phyloP scores from a whole-genome alignment of 1,284 basidiomycete genomes.

The Austroboletus olivaceoglutinosus region DNA sequence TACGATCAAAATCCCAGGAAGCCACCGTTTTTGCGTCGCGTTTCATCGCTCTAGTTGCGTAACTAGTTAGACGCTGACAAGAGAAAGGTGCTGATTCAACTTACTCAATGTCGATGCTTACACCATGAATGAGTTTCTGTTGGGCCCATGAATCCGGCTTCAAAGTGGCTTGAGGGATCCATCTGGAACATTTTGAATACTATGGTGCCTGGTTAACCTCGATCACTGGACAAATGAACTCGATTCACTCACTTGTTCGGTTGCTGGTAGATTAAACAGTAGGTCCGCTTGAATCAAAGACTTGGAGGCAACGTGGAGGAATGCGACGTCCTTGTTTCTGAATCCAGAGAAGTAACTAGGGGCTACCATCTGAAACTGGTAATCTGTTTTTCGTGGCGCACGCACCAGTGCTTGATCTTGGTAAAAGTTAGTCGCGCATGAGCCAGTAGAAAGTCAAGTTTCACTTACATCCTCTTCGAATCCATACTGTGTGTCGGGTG shows the following conservation, averaged over 20 bases:
- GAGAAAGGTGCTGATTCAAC: slow-evolving; percentile 4
- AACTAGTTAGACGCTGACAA: neutral
- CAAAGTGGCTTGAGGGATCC: slow-evolving; percentile 49
- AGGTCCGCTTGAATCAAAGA: slow-evolving; percentile 87
- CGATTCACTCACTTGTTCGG: slow-evolving; percentile 65
- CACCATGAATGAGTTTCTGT: slow-evolving; percentile 45
- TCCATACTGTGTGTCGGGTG: slow-evolving; percentile 65
- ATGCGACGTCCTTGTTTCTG: slow-evolving; percentile 86
- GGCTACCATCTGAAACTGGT: neutral
- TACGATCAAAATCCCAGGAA: slow-evolving; percentile 83
- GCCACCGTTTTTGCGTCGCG: slow-evolving; percentile 70
- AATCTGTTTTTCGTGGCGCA: neutral
- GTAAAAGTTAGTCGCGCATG: neutral
- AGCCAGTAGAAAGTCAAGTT: neutral
- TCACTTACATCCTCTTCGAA: slow-evolving; percentile 75
- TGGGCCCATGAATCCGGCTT: slow-evolving; percentile 63
- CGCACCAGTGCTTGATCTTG: slow-evolving; percentile 63
- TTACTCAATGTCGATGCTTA: slow-evolving; percentile 26
- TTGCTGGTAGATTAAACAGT: slow-evolving; percentile 85
- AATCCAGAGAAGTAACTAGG: slow-evolving; percentile 78
- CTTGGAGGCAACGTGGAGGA: slow-evolving; percentile 77
- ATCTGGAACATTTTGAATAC: slow-evolving; percentile 50
- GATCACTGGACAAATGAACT: neutral
- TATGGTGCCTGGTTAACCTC: slow-evolving; percentile 20
- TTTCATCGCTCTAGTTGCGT: slow-evolving; percentile 60